Evolutionary conservation across 371 early-diverging fungal genomes (phyloP), one percentile per base, ranked within the genome.

Genomic region (Apophysomyces trapeziformis): DNA sequence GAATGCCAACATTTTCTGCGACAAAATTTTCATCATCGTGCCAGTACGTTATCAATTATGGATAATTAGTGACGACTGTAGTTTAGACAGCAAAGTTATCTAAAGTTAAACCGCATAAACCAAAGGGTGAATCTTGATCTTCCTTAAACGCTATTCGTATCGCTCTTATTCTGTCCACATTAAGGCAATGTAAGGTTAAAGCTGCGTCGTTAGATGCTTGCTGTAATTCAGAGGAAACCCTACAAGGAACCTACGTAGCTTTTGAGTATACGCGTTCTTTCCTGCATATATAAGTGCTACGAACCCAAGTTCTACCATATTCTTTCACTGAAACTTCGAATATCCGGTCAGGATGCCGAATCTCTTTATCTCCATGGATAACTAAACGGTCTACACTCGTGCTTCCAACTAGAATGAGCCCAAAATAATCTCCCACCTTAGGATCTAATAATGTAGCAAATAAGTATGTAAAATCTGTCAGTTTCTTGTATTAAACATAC

Each of bases 381-480:
- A 21, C 21, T 11, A 50, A 50, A 50, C 16, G 21, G 1, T 50
- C 18, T 44, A 46, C 7, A 64, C 68, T 69, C 7, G 68, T 62
- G 0, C 78, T 74, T n/a, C 80, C 75, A 7, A 87, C 77, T 39
- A 85, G 70, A 8, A 80, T 77, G 12, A 87, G 57, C 1, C 86
- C 86, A 72, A 86, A 82, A 60, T 75, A 85, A 45, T 78, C 76
- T 4, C 76, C 76, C 8, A 61, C 66, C 1, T 66, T 66, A n/a
- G 85, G 75, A n/a, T 64, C 76, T 76, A 72, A 38, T 39, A 26
- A 37, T 35, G 4, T 21, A 47, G 57, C 60, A 61, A 57, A 57
- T 46, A 38, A 62, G 41, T 16, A 62, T 1, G 37, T n/a, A 45
- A 58, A 14, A 21, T 7, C 16, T 26, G 32, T 26, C 32, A 26